Conservation (phyloP, 2,329 filamentous ascomycete genomes). For the Arthrobotrys musiformis region DNA sequence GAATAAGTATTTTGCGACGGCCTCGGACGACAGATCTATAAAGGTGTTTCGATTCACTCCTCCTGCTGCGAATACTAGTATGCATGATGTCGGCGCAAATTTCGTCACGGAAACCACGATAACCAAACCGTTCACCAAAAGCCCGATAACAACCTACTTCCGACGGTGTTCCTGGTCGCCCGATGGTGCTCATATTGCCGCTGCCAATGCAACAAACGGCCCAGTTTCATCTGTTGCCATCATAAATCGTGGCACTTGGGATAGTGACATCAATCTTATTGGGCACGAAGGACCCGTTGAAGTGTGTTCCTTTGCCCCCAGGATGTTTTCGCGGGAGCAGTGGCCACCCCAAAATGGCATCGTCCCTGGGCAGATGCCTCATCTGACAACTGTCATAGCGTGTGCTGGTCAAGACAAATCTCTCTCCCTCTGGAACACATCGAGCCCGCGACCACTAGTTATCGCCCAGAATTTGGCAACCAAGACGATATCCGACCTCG, state of each 20-base stretch:
- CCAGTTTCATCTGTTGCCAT: slow-evolving; percentile 97
- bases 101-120: slow-evolving; percentile 96
- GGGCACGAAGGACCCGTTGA: slow-evolving; percentile 97
- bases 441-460: slow-evolving; percentile 87
- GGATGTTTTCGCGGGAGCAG: slow-evolving; percentile 82
- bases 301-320: slow-evolving; percentile 95
- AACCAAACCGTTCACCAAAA: slow-evolving; percentile 84
- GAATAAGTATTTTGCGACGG: slow-evolving; percentile 99
- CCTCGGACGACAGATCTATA: slow-evolving; percentile 95
- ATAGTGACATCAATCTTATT: slow-evolving; percentile 95
- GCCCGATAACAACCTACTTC: slow-evolving; percentile 96
- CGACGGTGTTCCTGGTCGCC: slow-evolving; percentile 96
- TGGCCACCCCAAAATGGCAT: slow-evolving; percentile 63
- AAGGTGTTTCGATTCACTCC: slow-evolving; percentile 96
- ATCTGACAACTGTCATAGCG: slow-evolving; percentile 85
- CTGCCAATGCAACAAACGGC: slow-evolving; percentile 95
- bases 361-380: slow-evolving; percentile 64
- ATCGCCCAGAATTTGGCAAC: slow-evolving; percentile 87
- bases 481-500: slow-evolving; percentile 92
- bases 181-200: slow-evolving; percentile 95
- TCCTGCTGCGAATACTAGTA: slow-evolving; percentile 86
- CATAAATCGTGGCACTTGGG: slow-evolving; percentile 90
- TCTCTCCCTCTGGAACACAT: slow-evolving; percentile 96
- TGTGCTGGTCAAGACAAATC: slow-evolving; percentile 98
- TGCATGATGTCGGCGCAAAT: slow-evolving; percentile 96